Evolutionary conservation across 345 rosid species (phyloP).

Genomic region (Syzygium oleosum): DNA sequence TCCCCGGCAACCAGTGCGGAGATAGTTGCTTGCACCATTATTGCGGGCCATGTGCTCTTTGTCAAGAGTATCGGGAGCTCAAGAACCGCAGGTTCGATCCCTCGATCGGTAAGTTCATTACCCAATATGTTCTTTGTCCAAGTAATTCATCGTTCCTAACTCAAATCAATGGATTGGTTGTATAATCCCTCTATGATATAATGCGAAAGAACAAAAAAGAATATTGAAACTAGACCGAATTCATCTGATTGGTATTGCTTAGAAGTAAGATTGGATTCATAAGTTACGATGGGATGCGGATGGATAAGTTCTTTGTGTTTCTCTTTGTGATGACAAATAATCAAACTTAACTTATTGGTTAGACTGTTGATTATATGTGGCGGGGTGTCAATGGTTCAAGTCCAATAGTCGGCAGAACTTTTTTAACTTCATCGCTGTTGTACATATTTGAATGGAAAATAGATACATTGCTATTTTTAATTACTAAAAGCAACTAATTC

Average conservation of each 20-base stretch:
- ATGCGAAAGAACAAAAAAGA: neutral
- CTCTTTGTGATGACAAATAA: no score
- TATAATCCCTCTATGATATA: no score
- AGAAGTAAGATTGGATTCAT: no score
- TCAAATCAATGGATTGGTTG: no score
- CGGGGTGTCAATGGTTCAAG: no score
- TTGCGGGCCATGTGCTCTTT: neutral
- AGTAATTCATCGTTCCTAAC: neutral
- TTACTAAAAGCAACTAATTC: no score
- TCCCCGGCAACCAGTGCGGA: neutral
- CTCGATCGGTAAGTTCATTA: neutral
- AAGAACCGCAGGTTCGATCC: conserved; percentile 5
- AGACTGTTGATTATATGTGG: no score
- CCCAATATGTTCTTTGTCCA: neutral
- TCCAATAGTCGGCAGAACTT: neutral
- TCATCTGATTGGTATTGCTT: neutral
- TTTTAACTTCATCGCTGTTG: neutral
- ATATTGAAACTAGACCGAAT: neutral
- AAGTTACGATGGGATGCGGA: no score
- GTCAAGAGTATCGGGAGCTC: conserved; percentile 10
- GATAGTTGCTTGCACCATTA: conserved; percentile 3
- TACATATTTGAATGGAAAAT: no score
- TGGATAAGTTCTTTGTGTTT: no score
- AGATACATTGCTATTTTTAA: neutral
- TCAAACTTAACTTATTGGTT: no score